Percentiles rank a stretch among this genome's conserved stretches.
phyloP scores from a whole-genome alignment of 305 asterid species.

The Plantago coronopus region DNA sequence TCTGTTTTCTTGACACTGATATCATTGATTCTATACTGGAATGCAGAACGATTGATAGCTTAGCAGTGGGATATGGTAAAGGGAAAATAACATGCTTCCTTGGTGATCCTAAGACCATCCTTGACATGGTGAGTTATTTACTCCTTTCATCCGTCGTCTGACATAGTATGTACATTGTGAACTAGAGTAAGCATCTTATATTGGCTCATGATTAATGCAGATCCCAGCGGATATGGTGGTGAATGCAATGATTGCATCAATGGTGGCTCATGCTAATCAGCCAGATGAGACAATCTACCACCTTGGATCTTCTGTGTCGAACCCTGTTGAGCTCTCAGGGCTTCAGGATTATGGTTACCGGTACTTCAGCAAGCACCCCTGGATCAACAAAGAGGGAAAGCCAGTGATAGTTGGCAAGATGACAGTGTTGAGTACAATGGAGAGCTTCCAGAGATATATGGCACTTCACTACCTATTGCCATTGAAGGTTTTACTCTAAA shows the following conservation, averaged over 20 bases:
- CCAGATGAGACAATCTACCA: slow-evolving; percentile 32
- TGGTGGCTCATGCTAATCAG: slow-evolving; percentile 41
- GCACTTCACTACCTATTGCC: slow-evolving; percentile 36
- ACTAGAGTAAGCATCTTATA: not conserved
- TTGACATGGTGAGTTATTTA: slow-evolving; percentile 53
- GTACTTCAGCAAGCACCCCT: slow-evolving; percentile 38
- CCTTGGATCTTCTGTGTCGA: slow-evolving; percentile 33
- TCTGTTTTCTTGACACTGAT: no score
- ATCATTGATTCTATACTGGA: not conserved
- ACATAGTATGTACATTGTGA: not conserved
- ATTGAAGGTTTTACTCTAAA: slow-evolving; percentile 24
- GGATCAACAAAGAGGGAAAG: slow-evolving; percentile 47
- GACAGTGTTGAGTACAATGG: slow-evolving; percentile 41
- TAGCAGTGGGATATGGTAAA: slow-evolving; percentile 71
- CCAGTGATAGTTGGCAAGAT: slow-evolving; percentile 45
- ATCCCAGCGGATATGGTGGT: slow-evolving; percentile 68
- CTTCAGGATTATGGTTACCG: slow-evolving; percentile 27
- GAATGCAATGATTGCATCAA: slow-evolving; percentile 51
- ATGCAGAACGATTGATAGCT: slow-evolving; percentile 76
- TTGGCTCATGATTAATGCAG: slow-evolving; percentile 20
- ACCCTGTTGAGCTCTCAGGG: slow-evolving; percentile 21
- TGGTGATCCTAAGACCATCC: slow-evolving; percentile 51
- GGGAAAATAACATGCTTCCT: slow-evolving; percentile 65
- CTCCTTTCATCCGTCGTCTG: not conserved
- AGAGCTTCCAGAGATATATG: slow-evolving; percentile 32